Base-by-base conservation (phyloP, 2,329 filamentous ascomycete species). In the Byssochlamys sp. region DNA sequence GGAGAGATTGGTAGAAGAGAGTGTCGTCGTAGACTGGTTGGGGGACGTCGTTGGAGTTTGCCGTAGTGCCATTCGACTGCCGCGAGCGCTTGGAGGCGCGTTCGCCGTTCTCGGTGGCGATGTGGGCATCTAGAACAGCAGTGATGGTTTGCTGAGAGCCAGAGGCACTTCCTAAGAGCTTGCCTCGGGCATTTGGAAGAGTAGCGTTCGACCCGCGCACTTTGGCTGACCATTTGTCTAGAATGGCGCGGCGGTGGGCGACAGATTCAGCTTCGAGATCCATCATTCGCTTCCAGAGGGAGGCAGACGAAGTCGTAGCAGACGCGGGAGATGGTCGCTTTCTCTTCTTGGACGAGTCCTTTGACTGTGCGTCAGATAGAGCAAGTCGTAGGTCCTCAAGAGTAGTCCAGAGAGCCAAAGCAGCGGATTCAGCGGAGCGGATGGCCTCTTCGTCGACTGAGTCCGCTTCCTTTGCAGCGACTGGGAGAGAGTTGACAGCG, bases 171-270 rank as follows among this genome's bases (percentile, higher is more conserved):
- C 84, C 79, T 55, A 84, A 79, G 48, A 88, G 83, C 59, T 84
- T 86, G 58, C 83, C 83, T 57, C 81, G 77, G 1, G 80, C 75
- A 52, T 84, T 78, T 3, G 83, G 78, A 19, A 81, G 73, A 26
- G 83, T 78, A 5, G 81, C 63, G 35, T 65, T 67, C 2, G 71
- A 66, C 9, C 72, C 83, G 63, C 85, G 84, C 25, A 90, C 86
- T 72, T 92, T 94, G 58, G 80, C 78, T 19, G 91, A 94, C 94
- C 94, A 99, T 72, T 95, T 95, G 68, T 96, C 87, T 11, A 99
- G 80, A 0, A 87, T 83, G 24, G 83, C 81, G 62, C 87, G 85
- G 56, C 92, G 85, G 63, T 85, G 82, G 4, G 81, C 74, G 25
- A 81, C 67, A 0, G 81, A 78, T 2, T 78, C 74, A 27, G 80